Evolutionary conservation across 83 land plant genomes (phyloP).

Genomic region (Diphasiastrum complanatum): DNA sequence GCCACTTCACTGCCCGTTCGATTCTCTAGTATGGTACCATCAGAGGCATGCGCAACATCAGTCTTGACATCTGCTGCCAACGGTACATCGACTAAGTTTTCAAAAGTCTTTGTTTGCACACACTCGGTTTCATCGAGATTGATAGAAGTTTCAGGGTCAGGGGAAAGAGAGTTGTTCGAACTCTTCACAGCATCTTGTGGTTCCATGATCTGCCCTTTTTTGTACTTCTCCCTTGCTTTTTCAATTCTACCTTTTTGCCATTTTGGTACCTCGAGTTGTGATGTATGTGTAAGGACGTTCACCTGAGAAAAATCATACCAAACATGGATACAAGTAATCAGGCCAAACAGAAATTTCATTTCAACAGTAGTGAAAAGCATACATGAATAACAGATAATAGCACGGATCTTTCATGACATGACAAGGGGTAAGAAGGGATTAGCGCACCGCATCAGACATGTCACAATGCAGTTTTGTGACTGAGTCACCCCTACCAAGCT

Average conservation of each 20-base stretch:
- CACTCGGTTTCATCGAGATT: too few species aligned
- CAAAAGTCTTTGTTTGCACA: too few species aligned
- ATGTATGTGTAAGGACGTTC: constrained; percentile 23
- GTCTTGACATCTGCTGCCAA: too few species aligned
- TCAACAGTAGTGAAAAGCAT: background rate
- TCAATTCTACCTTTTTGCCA: background rate
- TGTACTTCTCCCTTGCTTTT: background rate
- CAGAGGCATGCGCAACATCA: too few species aligned
- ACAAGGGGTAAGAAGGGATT: background rate
- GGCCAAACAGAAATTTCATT: background rate
- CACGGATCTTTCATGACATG: too few species aligned
- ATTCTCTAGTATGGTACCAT: too few species aligned
- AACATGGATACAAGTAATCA: too few species aligned
- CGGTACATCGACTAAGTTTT: too few species aligned
- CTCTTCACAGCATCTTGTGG: too few species aligned
- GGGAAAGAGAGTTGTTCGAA: too few species aligned
- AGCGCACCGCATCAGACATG: constrained; percentile 78
- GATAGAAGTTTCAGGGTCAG: too few species aligned
- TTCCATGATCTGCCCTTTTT: background rate
- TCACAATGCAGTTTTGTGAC: constrained; percentile 82
- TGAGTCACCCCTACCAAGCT: constrained; percentile 65
- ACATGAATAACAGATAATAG: background rate
- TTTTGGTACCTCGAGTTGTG: constrained; percentile 11
- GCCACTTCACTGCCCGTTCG: too few species aligned
- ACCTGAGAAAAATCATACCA: constrained; percentile 15